A percentile compares a stretch with the other conserved stretches of the same genome.
Conservation (phyloP, 495 filamentous ascomycete genomes). For the Trichoderma erinaceum region DNA sequence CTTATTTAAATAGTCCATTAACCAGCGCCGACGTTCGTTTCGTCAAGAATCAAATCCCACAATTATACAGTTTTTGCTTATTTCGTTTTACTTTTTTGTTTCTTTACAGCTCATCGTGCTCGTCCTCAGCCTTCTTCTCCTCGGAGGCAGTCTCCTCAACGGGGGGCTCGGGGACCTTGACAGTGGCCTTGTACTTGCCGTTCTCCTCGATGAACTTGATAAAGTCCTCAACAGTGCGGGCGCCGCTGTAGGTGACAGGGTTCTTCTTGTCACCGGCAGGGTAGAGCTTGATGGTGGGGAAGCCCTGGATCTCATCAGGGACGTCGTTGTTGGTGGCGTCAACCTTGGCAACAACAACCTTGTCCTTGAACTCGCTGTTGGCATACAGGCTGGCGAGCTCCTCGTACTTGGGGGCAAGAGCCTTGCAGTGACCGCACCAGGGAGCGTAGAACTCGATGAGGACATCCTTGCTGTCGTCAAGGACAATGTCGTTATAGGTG, state of each 20-base stretch:
- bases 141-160: slow-evolving; percentile 50
- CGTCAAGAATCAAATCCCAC: slow-evolving; percentile 11
- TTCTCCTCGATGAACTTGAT: slow-evolving; percentile 92
- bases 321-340: slow-evolving; percentile 97
- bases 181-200: slow-evolving; percentile 72
- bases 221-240: slow-evolving; percentile 89
- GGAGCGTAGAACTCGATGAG: slow-evolving; percentile 98
- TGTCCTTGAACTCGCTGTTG: slow-evolving; percentile 62
- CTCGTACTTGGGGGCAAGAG: slow-evolving; percentile 82
- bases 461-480: slow-evolving; percentile 94
- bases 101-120: slow-evolving; percentile 63
- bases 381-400: slow-evolving; percentile 80
- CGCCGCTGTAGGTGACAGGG: slow-evolving; percentile 80
- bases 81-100: slow-evolving; percentile 10
- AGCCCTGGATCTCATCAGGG: slow-evolving; percentile 92
- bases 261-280: slow-evolving; percentile 80
- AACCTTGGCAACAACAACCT: slow-evolving; percentile 95
- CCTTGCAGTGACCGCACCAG: slow-evolving; percentile 99
- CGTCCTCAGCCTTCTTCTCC: slow-evolving; percentile 41
- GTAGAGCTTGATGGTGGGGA: slow-evolving; percentile 99
- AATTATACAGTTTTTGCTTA: slow-evolving; percentile 10
- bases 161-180: slow-evolving; percentile 41
- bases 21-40: slow-evolving; percentile 10
- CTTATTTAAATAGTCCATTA: slow-evolving; percentile 4
- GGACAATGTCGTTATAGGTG: slow-evolving; percentile 87